Evolutionary conservation across 768 basidiomycete species (phyloP).

Genomic region (Leccinellum rugosiceps): DNA sequence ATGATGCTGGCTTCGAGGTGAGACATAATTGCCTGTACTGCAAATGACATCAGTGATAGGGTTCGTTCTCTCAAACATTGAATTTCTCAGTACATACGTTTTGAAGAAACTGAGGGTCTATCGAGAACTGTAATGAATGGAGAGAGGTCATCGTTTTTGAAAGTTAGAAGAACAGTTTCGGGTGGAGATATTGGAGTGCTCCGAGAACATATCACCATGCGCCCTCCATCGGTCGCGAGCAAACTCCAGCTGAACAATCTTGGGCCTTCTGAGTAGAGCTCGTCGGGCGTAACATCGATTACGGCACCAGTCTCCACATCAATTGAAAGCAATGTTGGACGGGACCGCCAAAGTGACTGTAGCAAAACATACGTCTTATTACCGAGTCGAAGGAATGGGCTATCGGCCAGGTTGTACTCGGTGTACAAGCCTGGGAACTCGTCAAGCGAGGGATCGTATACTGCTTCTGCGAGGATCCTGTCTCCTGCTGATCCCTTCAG

Average conservation of each 20-base stretch:
- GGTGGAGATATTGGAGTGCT: constrained; percentile 47
- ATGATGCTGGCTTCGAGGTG: constrained; percentile 42
- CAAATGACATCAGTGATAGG: neutral
- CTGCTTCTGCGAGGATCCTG: constrained; percentile 38
- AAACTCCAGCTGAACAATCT: constrained; percentile 52
- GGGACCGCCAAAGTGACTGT: constrained; percentile 55
- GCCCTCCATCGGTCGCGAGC: constrained; percentile 44
- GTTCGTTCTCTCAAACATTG: neutral
- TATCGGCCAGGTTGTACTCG: constrained; percentile 41
- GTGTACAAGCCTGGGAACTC: constrained; percentile 67
- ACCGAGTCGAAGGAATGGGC: constrained; percentile 37
- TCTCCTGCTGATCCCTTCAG: constrained; percentile 19
- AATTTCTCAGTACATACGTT: constrained; percentile 32
- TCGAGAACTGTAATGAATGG: constrained; percentile 35
- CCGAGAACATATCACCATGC: constrained; percentile 45
- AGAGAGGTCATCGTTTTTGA: constrained; percentile 18
- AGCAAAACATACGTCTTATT: constrained; percentile 27
- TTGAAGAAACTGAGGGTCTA: constrained; percentile 36
- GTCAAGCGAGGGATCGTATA: constrained; percentile 35
- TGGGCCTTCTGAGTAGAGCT: neutral
- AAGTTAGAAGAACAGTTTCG: constrained; percentile 47
- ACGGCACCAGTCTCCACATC: constrained; percentile 40
- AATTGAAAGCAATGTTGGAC: constrained; percentile 48
- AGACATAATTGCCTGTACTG: constrained; percentile 44
- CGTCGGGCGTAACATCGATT: constrained; percentile 27